These are phyloP conservation scores for Gracilaria domingensis DNA, from an alignment of 23 red algal genomes.

Conservation along the genomic window DNA sequence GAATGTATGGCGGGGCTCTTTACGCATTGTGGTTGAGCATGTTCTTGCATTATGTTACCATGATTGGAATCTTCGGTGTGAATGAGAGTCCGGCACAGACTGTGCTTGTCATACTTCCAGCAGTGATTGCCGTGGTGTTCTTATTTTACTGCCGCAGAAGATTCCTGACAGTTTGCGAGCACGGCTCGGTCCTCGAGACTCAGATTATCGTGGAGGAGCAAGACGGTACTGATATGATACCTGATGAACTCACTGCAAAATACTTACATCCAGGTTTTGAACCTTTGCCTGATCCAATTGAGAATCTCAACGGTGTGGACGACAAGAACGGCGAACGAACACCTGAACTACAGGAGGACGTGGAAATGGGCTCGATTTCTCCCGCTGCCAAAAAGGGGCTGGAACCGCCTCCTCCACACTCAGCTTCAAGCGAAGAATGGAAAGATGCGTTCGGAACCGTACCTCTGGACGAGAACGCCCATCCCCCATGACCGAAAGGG, in stretches of 20 bases:
- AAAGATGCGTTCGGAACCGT: slow-evolving; percentile 43
- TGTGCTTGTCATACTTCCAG: slow-evolving; percentile 48
- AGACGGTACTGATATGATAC: slow-evolving; percentile 57
- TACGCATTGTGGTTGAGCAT: slow-evolving; percentile 51
- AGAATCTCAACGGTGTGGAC: slow-evolving; percentile 70
- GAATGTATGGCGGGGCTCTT: slow-evolving; percentile 72
- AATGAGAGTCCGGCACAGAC: slow-evolving; percentile 57
- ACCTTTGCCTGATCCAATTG: slow-evolving; percentile 55
- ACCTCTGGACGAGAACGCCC: slow-evolving; percentile 9
- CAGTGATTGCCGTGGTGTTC: slow-evolving; percentile 59
- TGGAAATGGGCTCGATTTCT: not conserved
- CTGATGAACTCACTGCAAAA: slow-evolving; percentile 45
- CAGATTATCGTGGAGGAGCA: slow-evolving; percentile 50
- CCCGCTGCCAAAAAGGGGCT: not conserved
- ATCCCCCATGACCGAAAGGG: not conserved
- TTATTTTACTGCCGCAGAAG: slow-evolving; percentile 34
- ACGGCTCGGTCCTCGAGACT: slow-evolving; percentile 65
- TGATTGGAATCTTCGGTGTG: slow-evolving; percentile 76
- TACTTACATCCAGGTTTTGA: slow-evolving; percentile 67
- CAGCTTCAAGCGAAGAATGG: slow-evolving; percentile 48
- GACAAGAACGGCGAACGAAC: slow-evolving; percentile 30
- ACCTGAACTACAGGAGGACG: slow-evolving; percentile 27
- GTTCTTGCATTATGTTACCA: slow-evolving; percentile 65
- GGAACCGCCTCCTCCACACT: slow-evolving; percentile 4
- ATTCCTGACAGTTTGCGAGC: slow-evolving; percentile 53